phyloP scores from a whole-genome alignment of 257 asterid species.

The Solanum sparsipilum region DNA sequence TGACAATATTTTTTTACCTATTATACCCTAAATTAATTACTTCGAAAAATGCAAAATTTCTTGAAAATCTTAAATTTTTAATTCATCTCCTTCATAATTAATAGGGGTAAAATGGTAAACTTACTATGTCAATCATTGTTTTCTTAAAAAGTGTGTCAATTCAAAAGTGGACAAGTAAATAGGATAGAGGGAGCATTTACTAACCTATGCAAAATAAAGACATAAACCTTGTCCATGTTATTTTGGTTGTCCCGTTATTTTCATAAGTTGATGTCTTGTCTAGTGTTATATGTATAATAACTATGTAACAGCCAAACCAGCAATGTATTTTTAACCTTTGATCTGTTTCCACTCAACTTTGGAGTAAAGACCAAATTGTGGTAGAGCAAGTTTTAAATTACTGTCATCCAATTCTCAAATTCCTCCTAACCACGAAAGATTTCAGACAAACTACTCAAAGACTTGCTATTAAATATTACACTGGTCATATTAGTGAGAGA shows the following conservation, averaged over 20 bases:
- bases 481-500: not conserved
- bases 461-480: not conserved
- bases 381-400: not conserved
- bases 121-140: too few relatives aligned
- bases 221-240: not conserved
- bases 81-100: too few relatives aligned
- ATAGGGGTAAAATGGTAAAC: too few relatives aligned
- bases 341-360: not conserved
- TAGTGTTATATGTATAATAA: not conserved
- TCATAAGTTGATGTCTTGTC: not conserved
- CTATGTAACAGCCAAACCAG: not conserved
- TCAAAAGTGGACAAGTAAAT: too few relatives aligned
- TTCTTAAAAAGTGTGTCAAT: too few relatives aligned
- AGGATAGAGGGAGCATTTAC: too few relatives aligned
- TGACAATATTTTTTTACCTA: too few relatives aligned
- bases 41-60: too few relatives aligned
- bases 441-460: not conserved
- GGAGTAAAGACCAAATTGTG: not conserved
- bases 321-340: not conserved
- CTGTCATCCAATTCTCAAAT: not conserved
- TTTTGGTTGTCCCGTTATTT: not conserved
- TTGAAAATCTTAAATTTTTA: too few relatives aligned
- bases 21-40: too few relatives aligned
- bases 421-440: not conserved
- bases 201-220: not conserved